Base-by-base conservation (phyloP, 2,329 filamentous ascomycete species). In the Hymenoscyphus salicellus region DNA sequence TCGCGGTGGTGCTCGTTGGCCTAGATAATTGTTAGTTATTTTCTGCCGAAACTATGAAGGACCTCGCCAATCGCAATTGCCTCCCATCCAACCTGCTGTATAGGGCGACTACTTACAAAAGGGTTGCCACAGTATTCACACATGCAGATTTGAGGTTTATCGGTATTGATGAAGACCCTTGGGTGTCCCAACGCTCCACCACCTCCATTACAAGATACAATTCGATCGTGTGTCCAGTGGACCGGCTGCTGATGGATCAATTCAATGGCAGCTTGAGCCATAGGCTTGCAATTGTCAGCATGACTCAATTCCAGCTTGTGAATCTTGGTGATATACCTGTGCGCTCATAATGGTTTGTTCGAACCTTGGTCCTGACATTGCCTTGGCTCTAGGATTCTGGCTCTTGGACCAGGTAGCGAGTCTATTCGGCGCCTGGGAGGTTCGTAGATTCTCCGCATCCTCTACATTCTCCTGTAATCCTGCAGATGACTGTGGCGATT, bases 171-270 rank as follows among this genome's bases (percentile, higher is more conserved):
- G 78, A 93, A 99, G 80, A 99, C 90, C 75, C 87, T 86, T 59
- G 95, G 95, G 78, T 99, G 95, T 55, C 95, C 95, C 63, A 91
- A 82, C 36, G 93, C 89, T 56, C 94, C 95, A 71, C 93, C 93
- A 65, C 94, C 95, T 65, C 95, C 95, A 74, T 98, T 93, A 77
- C 95, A 99, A 55, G 88, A 88, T 60, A 96, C 94, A 58, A 91
- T 79, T 67, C 88, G 86, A 69, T 91, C 85, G 76, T 97, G 89
- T 65, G 89, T 91, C 94, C 95, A 99, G 78, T 87, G 86, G 41
- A 99, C 95, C 23, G 93, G 94, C 79, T 97, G 90, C 82, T 93
- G 89, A 84, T 99, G 95, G 75, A 98, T 93, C 77, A 99, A 86
- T 72, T 96, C 92, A 75, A 99, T 99, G 68, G 95, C 95, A 36